Evolutionary conservation across 2,329 filamentous ascomycete species (phyloP).

Genomic region (Fusarium sp.): DNA sequence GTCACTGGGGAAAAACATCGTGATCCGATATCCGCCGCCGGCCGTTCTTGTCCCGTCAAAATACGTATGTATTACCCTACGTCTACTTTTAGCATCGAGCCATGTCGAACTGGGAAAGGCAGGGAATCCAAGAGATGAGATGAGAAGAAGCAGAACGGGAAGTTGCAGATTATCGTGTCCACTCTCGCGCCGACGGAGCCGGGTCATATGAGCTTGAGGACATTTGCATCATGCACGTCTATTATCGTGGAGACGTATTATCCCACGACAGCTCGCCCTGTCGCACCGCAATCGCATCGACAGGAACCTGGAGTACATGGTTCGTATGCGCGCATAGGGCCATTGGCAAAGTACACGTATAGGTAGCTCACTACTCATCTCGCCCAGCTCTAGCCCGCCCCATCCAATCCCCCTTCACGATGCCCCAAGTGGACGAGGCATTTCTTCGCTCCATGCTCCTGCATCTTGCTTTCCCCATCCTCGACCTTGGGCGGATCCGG

Average conservation of each 20-base stretch:
- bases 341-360: conserved; percentile 3
- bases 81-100: conserved; percentile 9
- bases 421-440: conserved; percentile 43
- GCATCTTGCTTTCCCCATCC: conserved; percentile 38
- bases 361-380: conserved; percentile 9
- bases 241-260: conserved; percentile 27
- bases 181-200: conserved; percentile 37
- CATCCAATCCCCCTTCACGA: conserved; percentile 29
- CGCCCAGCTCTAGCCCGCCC: conserved; percentile 5
- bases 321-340: conserved; percentile 4
- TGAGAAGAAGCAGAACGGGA: conserved; percentile 8
- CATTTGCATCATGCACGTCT: conserved; percentile 38
- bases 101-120: conserved; percentile 3
- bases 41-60: conserved; percentile 10
- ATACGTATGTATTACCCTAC: conserved; percentile 17
- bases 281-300: conserved; percentile 19
- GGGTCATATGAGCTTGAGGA: conserved; percentile 27
- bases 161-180: conserved; percentile 30
- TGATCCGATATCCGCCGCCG: conserved; percentile 18
- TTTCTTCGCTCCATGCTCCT: conserved; percentile 43
- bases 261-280: conserved; percentile 2
- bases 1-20: neutral
- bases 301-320: conserved; percentile 16
- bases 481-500: conserved; percentile 45
- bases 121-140: conserved; percentile 4